Percentiles rank a stretch among this genome's conserved stretches.
These are phyloP conservation scores for Malassezia dermatis DNA, from an alignment of 1,284 basidiomycete genomes.

Conservation along the genomic window DNA sequence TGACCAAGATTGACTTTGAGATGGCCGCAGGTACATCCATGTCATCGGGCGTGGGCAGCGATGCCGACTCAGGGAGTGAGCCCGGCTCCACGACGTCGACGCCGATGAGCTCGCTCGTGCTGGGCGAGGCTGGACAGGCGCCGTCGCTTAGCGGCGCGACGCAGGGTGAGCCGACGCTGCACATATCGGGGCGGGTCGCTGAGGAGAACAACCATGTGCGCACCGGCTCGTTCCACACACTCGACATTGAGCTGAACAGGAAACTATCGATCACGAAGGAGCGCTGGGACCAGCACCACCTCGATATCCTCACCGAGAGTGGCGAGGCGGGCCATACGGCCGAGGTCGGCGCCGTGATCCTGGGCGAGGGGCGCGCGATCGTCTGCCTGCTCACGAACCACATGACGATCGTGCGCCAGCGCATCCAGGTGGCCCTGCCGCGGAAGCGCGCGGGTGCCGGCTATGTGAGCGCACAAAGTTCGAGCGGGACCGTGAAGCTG, in stretches of 20 bases:
- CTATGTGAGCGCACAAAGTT: slow-evolving; percentile 24
- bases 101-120: slow-evolving; percentile 24
- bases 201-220: slow-evolving; percentile 84
- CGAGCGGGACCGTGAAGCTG: slow-evolving; percentile 19
- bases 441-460: slow-evolving; percentile 57
- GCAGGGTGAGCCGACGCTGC: slow-evolving; percentile 54
- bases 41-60: background rate
- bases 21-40: slow-evolving; percentile 13
- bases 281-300: slow-evolving; percentile 79
- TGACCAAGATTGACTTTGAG: slow-evolving; percentile 55
- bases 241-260: slow-evolving; percentile 86
- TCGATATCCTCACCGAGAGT: slow-evolving; percentile 72
- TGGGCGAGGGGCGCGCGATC: slow-evolving; percentile 84
- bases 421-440: slow-evolving; percentile 80
- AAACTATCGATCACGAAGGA: slow-evolving; percentile 82
- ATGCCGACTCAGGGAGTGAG: slow-evolving; percentile 7
- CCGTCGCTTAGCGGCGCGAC: slow-evolving; percentile 20
- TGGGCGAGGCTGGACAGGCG: slow-evolving; percentile 22
- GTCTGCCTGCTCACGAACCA: slow-evolving; percentile 91
- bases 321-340: slow-evolving; percentile 84
- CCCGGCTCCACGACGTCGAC: slow-evolving; percentile 19
- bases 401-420: slow-evolving; percentile 86
- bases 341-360: slow-evolving; percentile 89
- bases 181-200: slow-evolving; percentile 79
- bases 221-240: slow-evolving; percentile 86